Percentiles rank a stretch among this genome's conserved stretches.
These are phyloP conservation scores for Magnaporthiopsis rhizophila DNA, from an alignment of 2,329 filamentous ascomycete species.

Conservation along the genomic window DNA sequence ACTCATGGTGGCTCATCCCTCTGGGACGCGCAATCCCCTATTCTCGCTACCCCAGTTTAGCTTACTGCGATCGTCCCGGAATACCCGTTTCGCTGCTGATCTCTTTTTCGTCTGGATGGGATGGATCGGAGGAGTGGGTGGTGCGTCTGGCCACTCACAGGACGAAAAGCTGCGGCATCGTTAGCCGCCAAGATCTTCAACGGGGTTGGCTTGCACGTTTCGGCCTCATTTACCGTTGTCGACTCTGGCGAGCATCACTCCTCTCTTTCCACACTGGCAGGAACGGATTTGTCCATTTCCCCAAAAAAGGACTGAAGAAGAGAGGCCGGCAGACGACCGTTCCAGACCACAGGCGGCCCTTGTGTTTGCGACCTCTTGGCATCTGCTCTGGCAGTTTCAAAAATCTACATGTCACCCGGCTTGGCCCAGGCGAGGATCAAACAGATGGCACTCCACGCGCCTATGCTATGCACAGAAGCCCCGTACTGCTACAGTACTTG, in stretches of 20 bases:
- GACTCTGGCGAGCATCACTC: neutral
- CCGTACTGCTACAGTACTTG: neutral
- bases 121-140: neutral
- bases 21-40: neutral
- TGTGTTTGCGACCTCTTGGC: neutral
- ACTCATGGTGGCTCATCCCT: neutral
- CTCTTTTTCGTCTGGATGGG: neutral
- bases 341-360: neutral
- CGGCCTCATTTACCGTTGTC: neutral
- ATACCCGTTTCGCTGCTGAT: neutral
- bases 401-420: neutral
- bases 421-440: conserved; percentile 2
- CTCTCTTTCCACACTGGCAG: neutral
- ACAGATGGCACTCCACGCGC: neutral
- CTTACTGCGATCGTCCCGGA: neutral
- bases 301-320: neutral
- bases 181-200: neutral
- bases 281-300: neutral
- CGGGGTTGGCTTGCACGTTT: neutral
- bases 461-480: neutral
- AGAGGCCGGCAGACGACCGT: neutral
- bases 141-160: neutral
- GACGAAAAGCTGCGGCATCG: neutral
- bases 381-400: neutral
- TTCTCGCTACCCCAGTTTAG: neutral